Evolutionary conservation across 345 rosid species (phyloP), one percentile per base, ranked within the genome.

Genomic region (Citrus hindsii): DNA sequence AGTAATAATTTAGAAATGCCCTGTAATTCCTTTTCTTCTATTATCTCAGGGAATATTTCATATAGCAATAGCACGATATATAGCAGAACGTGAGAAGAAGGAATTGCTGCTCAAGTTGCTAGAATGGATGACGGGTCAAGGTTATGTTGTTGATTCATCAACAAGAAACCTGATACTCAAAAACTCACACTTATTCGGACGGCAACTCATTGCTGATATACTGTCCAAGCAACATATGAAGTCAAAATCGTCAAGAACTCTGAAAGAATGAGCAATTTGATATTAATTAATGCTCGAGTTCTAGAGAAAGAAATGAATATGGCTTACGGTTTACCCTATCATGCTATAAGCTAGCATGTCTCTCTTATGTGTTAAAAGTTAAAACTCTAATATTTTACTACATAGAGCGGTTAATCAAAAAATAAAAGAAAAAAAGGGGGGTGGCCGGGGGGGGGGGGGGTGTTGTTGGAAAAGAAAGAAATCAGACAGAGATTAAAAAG

Each of bases 51-150:
- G 86, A 82, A 77, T 87, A 68, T 94, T 93, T 83, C 82, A 89
- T 73, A 81, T 82, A 79, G 92, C 90, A 5, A 69, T 92, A 33
- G 82, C 93, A 9, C 88, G 92, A 21, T 92, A 85, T 80, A 86
- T 89, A 71, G 82, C 81, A 6, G 81, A 85, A 73, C 90, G 93
- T 2, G 92, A 95, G 79, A 95, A 95, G 85, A 95, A 90, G 77
- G 98, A 90, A 10, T 42, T 93, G 81, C 95, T 95, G 66, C 86
- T 92, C 65, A 92, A 93, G 27, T 89, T 95, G 76, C 85, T 95
- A 65, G 91, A 87, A 40, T 95, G 99, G 99, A 95, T 93, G 97
- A 83, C 93, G 21, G 93, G 97, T 77, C 97, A 89, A 82, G 93
- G 92, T 73, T 93, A 91, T 80, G 79, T 71, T 77, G 89, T 95